Evolutionary conservation across 768 basidiomycete genomes (phyloP), one percentile per base, ranked within the genome.

Genomic region (Boletus sp.): DNA sequence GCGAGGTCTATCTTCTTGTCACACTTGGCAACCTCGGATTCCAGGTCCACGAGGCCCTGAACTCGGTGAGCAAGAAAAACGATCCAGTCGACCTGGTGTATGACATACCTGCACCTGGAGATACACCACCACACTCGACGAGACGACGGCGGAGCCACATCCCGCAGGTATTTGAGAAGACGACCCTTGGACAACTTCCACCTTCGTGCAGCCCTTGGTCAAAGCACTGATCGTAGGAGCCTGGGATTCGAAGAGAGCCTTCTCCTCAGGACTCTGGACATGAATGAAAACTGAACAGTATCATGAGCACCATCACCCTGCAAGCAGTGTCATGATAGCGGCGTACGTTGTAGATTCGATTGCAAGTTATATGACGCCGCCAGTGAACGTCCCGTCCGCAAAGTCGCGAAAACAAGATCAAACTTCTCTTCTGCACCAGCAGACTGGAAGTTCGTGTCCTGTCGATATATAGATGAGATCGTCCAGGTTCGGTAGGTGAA

Each of bases 11-110:
- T 80, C 74, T 95, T 97, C 83, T 97, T 98, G 67, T 92, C 85
- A 58, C 88, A 86, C 73, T 95, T 98, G 40, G 82, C 77, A 45
- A 97, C 89, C 73, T 98, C 96, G 2, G 82, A 84, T 46, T 92
- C 87, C 7, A 96, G 75, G 73, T 98, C 89, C 17, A 99, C 87
- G 41, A 95, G 84, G 28, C 95, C 94, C 94, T 97, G 63, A 15
- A 49, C 11, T 46, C 17, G 30, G 47, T 46, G 10, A 55, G 48
- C 30, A 37, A 39, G 40, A 3, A 32, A 36, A 10, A 2, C 14
- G n/a, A 37, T 15, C 7, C 10, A 45, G 1, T 14, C 0, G 15
- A 28, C 11, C 24, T 18, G 30, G 17, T 54, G 42, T 1, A 4
- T 56, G 32, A 70, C 85, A 51, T 68, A 94, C 94, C 75, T 88